Conservation (phyloP, 768 basidiomycete species). For the Tylopilus vinaceipallidus region DNA sequence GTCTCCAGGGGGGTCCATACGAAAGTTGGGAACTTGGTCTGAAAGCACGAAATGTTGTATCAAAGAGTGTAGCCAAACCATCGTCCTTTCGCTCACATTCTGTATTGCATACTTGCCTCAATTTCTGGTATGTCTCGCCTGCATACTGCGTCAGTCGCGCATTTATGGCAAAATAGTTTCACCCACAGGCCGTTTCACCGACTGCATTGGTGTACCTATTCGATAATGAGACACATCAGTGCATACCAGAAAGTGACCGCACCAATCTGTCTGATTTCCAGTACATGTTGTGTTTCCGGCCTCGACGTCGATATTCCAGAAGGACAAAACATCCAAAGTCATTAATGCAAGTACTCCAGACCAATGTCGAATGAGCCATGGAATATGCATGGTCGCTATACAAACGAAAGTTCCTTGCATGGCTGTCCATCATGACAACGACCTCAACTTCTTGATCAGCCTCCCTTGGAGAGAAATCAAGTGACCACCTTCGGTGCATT, state of each 20-base stretch:
- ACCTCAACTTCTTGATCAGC: too few relatives aligned
- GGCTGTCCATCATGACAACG: not conserved
- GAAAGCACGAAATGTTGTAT: not conserved
- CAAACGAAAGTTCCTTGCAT: not conserved
- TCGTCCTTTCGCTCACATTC: conserved; percentile 18
- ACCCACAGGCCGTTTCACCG: conserved; percentile 30
- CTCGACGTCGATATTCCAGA: not conserved
- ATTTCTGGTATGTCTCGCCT: conserved; percentile 26
- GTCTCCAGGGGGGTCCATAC: conserved; percentile 23
- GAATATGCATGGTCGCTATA: not conserved
- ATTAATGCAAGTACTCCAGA: not conserved
- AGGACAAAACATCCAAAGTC: not conserved
- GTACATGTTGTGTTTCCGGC: conserved; percentile 25
- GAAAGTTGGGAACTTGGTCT: conserved; percentile 24
- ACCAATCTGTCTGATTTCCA: conserved; percentile 20
- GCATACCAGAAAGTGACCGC: not conserved
- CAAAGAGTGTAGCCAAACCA: not conserved
- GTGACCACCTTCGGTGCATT: too few relatives aligned
- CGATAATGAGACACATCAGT: not conserved
- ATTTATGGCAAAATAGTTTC: not conserved
- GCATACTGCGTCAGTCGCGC: not conserved
- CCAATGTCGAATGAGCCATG: not conserved
- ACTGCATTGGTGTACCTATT: conserved; percentile 24
- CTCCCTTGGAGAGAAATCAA: not conserved
- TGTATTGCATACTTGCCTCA: conserved; percentile 26